A percentile compares a stretch with the other conserved stretches of the same genome.
phyloP scores from a whole-genome alignment of 2,329 filamentous ascomycete genomes.

The Talaromyces rugulosus region DNA sequence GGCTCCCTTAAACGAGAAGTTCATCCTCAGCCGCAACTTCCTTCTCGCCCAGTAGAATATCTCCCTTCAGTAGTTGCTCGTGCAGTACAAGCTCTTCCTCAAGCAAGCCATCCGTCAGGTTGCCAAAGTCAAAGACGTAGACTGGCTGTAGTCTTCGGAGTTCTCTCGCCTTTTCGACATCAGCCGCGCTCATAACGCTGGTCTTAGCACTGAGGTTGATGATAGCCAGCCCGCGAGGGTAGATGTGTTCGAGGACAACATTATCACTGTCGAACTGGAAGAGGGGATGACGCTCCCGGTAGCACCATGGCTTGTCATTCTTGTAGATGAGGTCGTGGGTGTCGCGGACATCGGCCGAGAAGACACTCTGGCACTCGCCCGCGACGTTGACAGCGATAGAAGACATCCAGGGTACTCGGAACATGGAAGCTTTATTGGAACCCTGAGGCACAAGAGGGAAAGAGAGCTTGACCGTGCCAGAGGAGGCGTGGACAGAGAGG shows the following conservation, averaged over 20 bases:
- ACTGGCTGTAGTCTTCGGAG: too few species aligned
- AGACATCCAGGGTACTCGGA: conserved; percentile 30
- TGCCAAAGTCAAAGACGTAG: too few species aligned
- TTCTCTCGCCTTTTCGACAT: too few species aligned
- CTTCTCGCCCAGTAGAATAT: too few species aligned
- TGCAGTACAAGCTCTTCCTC: too few species aligned
- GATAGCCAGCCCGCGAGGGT: conserved; percentile 24
- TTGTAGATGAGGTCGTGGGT: conserved; percentile 47
- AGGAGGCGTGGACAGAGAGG: conserved; percentile 26
- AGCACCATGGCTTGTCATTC: conserved; percentile 46
- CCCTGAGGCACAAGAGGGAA: conserved; percentile 22
- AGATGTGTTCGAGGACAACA: conserved; percentile 44
- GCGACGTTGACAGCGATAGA: conserved; percentile 27
- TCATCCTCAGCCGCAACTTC: too few species aligned
- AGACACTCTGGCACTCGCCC: conserved; percentile 22
- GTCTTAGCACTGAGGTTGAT: too few species aligned
- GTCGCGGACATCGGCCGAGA: conserved; percentile 23
- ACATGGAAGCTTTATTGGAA: conserved; percentile 17
- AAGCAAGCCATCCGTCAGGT: too few species aligned
- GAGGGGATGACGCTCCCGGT: conserved; percentile 46
- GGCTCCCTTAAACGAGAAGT: too few species aligned
- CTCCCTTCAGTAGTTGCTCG: too few species aligned
- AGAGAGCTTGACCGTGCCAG: conserved; percentile 24
- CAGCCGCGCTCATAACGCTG: too few species aligned
- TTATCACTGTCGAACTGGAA: conserved; percentile 38